phyloP scores from a whole-genome alignment of 2,329 filamentous ascomycete species.

The Colletotrichum tamarilloi region DNA sequence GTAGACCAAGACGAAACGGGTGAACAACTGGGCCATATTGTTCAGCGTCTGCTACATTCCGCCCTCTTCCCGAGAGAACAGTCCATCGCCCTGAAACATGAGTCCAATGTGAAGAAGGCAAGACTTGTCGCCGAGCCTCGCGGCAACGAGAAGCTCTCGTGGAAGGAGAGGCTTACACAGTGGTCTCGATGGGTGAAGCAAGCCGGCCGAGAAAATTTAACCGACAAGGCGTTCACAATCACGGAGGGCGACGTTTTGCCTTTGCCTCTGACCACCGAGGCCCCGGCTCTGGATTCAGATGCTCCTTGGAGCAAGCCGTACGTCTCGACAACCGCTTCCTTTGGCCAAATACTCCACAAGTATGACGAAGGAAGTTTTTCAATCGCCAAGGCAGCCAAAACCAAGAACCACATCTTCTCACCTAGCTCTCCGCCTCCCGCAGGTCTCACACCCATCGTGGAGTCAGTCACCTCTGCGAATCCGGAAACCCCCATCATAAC shows the following conservation, averaged over 20 bases:
- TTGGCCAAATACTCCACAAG: slow-evolving; percentile 62
- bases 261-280: background rate
- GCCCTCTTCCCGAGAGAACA: slow-evolving; percentile 7
- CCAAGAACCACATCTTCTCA: slow-evolving; percentile 51
- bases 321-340: slow-evolving; percentile 53
- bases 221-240: background rate
- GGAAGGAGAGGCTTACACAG: slow-evolving; percentile 26
- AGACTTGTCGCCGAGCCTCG: background rate
- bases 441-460: slow-evolving; percentile 48
- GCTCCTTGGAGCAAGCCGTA: slow-evolving; percentile 12
- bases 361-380: slow-evolving; percentile 23
- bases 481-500: slow-evolving; percentile 32
- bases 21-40: slow-evolving; percentile 34
- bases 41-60: slow-evolving; percentile 32
- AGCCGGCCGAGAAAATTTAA: slow-evolving; percentile 27
- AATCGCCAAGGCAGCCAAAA: background rate
- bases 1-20: background rate
- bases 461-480: slow-evolving; percentile 37
- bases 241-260: slow-evolving; percentile 9
- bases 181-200: slow-evolving; percentile 34
- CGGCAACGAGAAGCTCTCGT: slow-evolving; percentile 28
- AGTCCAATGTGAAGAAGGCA: background rate
- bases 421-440: slow-evolving; percentile 60
- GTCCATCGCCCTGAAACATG: background rate
- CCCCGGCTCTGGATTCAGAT: background rate